phyloP scores from a whole-genome alignment of 352 stramenopile species.

The Globisporangium nagaii region DNA sequence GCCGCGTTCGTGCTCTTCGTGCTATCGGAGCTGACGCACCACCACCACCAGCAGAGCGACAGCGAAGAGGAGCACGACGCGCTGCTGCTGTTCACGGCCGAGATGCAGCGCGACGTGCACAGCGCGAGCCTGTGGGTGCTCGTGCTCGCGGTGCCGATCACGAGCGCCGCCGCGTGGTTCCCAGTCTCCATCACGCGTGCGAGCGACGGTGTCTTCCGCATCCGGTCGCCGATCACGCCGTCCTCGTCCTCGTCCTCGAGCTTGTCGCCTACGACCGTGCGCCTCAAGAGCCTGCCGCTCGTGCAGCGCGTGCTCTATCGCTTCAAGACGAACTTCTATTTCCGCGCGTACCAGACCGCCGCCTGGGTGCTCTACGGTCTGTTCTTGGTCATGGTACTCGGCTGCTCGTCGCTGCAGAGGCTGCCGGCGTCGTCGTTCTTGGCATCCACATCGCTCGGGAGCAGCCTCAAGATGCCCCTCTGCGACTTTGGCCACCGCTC shows the following conservation, averaged over 20 bases:
- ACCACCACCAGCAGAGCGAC: constrained; percentile 19
- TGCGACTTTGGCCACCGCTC: constrained; percentile 44
- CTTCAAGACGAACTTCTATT: constrained; percentile 48
- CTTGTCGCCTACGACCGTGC: constrained; percentile 19
- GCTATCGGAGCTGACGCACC: constrained; percentile 42
- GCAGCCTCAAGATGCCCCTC: constrained; percentile 20
- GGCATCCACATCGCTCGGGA: neutral
- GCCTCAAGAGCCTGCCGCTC: constrained; percentile 13
- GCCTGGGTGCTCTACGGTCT: constrained; percentile 51
- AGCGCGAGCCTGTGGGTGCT: constrained; percentile 35
- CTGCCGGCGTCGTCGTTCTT: neutral
- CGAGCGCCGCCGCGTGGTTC: constrained; percentile 54
- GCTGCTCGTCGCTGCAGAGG: constrained; percentile 18
- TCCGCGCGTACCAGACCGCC: constrained; percentile 62
- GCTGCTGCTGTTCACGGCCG: constrained; percentile 17
- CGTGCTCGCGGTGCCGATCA: constrained; percentile 43
- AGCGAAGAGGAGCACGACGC: neutral
- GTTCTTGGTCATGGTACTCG: constrained; percentile 42
- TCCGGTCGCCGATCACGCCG: constrained; percentile 22
- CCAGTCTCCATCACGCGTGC: constrained; percentile 41
- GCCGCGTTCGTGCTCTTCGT: constrained; percentile 60
- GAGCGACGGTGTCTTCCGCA: constrained; percentile 19
- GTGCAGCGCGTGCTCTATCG: constrained; percentile 12
- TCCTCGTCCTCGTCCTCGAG: constrained; percentile 3
- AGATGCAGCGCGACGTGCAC: constrained; percentile 31